A percentile compares a stretch with the other conserved stretches of the same genome.
Evolutionary conservation across 345 rosid species (phyloP).

Genomic region (Gynandropsis gynandra): DNA sequence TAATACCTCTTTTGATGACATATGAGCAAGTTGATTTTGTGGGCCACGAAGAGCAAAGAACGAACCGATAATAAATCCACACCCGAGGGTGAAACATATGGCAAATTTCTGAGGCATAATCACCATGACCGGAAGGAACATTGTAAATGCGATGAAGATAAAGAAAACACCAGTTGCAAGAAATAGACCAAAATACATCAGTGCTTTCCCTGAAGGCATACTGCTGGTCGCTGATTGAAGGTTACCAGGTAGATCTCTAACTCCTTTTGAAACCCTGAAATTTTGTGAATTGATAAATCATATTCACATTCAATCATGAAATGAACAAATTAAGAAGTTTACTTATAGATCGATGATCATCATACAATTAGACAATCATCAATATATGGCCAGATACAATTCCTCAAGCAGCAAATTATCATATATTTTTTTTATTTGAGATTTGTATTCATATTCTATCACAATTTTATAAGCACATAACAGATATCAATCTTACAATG

Average conservation of each 20-base stretch:
- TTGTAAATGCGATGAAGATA: conserved; percentile 62
- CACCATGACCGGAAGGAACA: conserved; percentile 88
- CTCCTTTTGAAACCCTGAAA: conserved; percentile 64
- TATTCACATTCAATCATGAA: not conserved
- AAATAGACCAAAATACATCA: conserved; percentile 66
- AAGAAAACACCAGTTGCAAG: conserved; percentile 72
- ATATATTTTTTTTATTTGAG: too few species aligned
- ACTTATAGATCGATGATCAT: not conserved
- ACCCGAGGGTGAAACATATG: conserved; percentile 74
- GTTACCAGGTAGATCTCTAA: conserved; percentile 69
- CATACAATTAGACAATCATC: too few species aligned
- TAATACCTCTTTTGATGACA: conserved; percentile 70
- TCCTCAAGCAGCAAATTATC: too few species aligned
- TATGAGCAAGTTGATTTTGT: conserved; percentile 58
- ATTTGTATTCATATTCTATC: too few species aligned
- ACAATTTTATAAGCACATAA: too few species aligned
- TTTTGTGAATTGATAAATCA: not conserved
- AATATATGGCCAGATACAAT: too few species aligned
- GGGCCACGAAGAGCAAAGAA: conserved; percentile 84
- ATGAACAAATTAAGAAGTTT: not conserved
- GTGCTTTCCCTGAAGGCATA: conserved; percentile 75
- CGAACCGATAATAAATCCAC: conserved; percentile 63
- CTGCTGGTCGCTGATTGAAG: conserved; percentile 63
- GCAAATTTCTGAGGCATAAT: conserved; percentile 85
- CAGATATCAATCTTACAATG: not conserved